These are phyloP conservation scores for Phytophthora kernoviae DNA, from an alignment of 352 stramenopile genomes.

Conservation along the genomic window DNA sequence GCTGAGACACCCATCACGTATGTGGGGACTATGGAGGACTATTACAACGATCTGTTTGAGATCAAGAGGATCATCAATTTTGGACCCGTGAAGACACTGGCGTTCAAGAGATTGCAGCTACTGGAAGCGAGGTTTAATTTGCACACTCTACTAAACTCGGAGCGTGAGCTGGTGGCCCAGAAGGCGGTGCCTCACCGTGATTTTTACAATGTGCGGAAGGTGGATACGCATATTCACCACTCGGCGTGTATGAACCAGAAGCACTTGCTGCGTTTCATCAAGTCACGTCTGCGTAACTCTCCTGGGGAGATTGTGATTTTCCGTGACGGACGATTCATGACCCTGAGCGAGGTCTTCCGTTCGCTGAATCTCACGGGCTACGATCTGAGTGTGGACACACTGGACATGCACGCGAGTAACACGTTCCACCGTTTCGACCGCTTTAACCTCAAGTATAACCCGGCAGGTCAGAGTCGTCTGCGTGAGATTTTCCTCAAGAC, in stretches of 20 bases:
- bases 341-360: constrained; percentile 94
- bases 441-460: constrained; percentile 99
- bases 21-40: constrained; percentile 58
- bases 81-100: constrained; percentile 86
- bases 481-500: constrained; percentile 99
- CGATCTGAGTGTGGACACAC: constrained; percentile 98
- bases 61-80: constrained; percentile 88
- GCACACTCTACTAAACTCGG: constrained; percentile 96
- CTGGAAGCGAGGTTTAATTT: constrained; percentile 95
- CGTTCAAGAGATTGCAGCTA: constrained; percentile 89
- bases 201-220: constrained; percentile 98
- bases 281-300: constrained; percentile 75
- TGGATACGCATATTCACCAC: constrained; percentile 99
- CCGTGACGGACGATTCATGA: constrained; percentile 95
- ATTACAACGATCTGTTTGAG: constrained; percentile 80
- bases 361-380: constrained; percentile 96
- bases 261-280: constrained; percentile 93
- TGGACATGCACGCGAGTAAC: constrained; percentile 99
- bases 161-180: constrained; percentile 94
- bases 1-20: constrained; percentile 36
- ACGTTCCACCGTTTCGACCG: constrained; percentile 99
- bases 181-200: constrained; percentile 97
- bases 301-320: constrained; percentile 95
- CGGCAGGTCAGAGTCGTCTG: constrained; percentile 92
- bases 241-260: constrained; percentile 97